A percentile compares a stretch with the other conserved stretches of the same genome.
Conservation (phyloP, 2,329 filamentous ascomycete genomes). For the Xylaria sp. region DNA sequence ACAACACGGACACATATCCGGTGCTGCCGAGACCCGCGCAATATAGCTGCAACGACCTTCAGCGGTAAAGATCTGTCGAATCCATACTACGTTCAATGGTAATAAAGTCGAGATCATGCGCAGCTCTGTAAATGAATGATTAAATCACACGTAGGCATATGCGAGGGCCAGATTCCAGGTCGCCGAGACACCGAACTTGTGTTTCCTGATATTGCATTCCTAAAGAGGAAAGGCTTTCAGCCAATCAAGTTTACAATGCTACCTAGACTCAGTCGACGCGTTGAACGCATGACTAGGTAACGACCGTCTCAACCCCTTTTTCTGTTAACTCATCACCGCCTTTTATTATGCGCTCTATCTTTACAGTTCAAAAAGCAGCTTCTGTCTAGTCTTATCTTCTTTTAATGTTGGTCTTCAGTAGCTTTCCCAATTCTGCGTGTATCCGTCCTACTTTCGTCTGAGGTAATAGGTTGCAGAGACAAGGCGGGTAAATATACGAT, state of each 20-base stretch:
- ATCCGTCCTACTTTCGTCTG: background rate
- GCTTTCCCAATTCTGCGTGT: background rate
- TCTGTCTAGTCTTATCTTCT: no score
- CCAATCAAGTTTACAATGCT: conserved; percentile 6
- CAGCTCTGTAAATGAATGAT: background rate
- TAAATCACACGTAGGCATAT: background rate
- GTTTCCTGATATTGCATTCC: background rate
- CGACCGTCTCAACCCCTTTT: background rate
- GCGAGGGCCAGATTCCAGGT: conserved; percentile 15
- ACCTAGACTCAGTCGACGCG: background rate
- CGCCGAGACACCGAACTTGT: conserved; percentile 19
- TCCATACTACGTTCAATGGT: background rate
- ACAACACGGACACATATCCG: background rate
- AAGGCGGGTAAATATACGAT: background rate
- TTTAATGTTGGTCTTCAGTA: background rate
- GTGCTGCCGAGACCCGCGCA: conserved; percentile 7
- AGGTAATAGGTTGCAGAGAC: background rate
- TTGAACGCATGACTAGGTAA: background rate
- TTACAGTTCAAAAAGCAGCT: background rate
- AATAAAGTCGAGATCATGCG: background rate
- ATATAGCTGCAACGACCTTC: background rate
- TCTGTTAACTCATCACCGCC: conserved; percentile 16
- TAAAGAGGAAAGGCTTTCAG: conserved; percentile 11
- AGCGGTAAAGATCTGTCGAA: background rate
- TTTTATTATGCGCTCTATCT: background rate